These are phyloP conservation scores for Cladosporium velox DNA, from an alignment of 2,329 filamentous ascomycete species.

Conservation along the genomic window DNA sequence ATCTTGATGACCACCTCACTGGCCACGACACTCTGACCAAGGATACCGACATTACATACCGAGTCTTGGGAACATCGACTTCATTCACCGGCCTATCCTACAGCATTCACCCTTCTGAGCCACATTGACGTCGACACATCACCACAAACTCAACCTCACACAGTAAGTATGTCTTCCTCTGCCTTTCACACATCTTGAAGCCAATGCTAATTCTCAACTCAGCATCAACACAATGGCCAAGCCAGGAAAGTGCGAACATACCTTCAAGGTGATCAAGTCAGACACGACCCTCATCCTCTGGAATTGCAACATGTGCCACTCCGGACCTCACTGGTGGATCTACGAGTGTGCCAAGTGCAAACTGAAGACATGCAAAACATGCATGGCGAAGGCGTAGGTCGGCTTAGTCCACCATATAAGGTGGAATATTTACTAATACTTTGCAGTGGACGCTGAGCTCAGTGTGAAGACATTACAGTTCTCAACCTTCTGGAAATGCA, in stretches of 20 bases:
- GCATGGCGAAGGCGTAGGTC: slow-evolving; percentile 46
- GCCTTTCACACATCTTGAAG: neutral
- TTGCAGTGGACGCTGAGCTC: slow-evolving; percentile 1
- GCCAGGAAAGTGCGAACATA: slow-evolving; percentile 50
- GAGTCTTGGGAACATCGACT: neutral
- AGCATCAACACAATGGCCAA: slow-evolving; percentile 45
- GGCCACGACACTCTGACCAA: neutral
- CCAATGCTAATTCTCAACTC: neutral
- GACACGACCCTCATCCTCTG: slow-evolving; percentile 54
- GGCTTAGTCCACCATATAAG: too few species aligned
- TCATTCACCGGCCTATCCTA: neutral
- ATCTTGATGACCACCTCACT: neutral
- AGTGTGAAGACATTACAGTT: neutral
- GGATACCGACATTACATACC: neutral
- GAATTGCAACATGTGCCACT: slow-evolving; percentile 56
- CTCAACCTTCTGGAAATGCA: neutral
- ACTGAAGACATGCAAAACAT: slow-evolving; percentile 52
- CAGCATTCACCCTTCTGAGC: neutral
- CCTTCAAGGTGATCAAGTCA: slow-evolving; percentile 54
- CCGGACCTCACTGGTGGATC: slow-evolving; percentile 53
- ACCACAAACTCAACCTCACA: neutral
- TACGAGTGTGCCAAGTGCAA: slow-evolving; percentile 55
- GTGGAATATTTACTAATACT: neutral
- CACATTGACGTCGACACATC: neutral
- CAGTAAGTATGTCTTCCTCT: neutral